phyloP scores from a whole-genome alignment of 2,329 filamentous ascomycete species.

The Fusarium robinianum region DNA sequence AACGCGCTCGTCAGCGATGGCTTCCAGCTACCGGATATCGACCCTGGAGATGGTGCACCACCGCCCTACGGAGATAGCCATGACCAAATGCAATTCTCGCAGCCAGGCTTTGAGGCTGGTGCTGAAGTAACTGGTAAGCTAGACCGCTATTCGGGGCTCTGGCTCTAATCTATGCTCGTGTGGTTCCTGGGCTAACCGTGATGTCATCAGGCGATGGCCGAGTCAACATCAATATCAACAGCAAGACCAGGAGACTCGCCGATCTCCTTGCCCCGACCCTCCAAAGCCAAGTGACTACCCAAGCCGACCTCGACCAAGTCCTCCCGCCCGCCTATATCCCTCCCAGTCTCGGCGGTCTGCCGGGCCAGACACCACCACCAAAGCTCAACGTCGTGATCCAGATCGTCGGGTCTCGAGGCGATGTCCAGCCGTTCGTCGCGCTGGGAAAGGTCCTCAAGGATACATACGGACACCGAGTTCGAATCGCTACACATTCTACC shows the following conservation, averaged over 20 bases:
- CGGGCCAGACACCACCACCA: slow-evolving; percentile 60
- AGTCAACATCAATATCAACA: slow-evolving; percentile 78
- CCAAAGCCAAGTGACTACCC: slow-evolving; percentile 57
- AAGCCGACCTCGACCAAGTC: slow-evolving; percentile 46
- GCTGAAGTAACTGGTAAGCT: slow-evolving; percentile 59
- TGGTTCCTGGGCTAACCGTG: slow-evolving; percentile 18
- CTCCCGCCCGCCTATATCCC: slow-evolving; percentile 73
- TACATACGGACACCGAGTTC: slow-evolving; percentile 70
- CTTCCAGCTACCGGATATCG: slow-evolving; percentile 49
- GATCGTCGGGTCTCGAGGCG: slow-evolving; percentile 74
- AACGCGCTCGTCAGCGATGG: slow-evolving; percentile 45
- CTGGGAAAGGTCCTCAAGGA: slow-evolving; percentile 67
- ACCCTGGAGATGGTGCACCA: slow-evolving; percentile 49
- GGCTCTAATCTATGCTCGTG: not conserved
- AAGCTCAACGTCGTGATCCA: slow-evolving; percentile 73
- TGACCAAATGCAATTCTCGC: slow-evolving; percentile 62
- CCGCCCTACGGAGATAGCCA: slow-evolving; percentile 64
- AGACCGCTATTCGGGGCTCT: not conserved
- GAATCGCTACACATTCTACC: slow-evolving; percentile 71
- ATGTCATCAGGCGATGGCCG: slow-evolving; percentile 67
- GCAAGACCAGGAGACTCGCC: slow-evolving; percentile 67
- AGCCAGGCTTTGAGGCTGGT: slow-evolving; percentile 65
- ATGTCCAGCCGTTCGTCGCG: slow-evolving; percentile 77
- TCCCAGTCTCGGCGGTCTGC: slow-evolving; percentile 68
- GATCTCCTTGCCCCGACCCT: slow-evolving; percentile 70